Evolutionary conservation across 768 basidiomycete species (phyloP).

Genomic region (Multifurca ochricompacta): DNA sequence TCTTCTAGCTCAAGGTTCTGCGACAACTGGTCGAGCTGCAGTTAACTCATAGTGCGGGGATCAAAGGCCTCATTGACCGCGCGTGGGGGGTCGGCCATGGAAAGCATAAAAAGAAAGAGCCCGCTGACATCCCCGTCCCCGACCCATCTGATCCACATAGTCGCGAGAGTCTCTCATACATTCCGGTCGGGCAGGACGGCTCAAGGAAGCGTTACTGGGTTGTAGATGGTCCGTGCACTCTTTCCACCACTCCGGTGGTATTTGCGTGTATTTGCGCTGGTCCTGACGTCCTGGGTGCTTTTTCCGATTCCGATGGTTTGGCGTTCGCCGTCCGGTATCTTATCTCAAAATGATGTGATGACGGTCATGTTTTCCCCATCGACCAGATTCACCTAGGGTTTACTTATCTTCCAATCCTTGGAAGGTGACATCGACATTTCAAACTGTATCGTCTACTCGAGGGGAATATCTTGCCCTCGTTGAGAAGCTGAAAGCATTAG

Average conservation of each 20-base stretch:
- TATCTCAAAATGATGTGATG: constrained; percentile 23
- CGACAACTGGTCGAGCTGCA: constrained; percentile 83
- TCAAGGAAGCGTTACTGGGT: constrained; percentile 79
- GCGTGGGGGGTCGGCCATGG: constrained; percentile 82
- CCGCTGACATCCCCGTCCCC: constrained; percentile 41
- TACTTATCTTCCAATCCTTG: constrained; percentile 85
- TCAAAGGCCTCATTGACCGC: constrained; percentile 69
- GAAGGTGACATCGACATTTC: constrained; percentile 77
- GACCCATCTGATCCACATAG: constrained; percentile 56
- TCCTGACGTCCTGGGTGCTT: constrained; percentile 30
- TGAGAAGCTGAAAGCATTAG: constrained; percentile 47
- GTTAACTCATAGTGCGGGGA: constrained; percentile 55
- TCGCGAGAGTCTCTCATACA: constrained; percentile 53
- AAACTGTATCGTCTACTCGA: constrained; percentile 59
- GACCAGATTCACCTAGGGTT: constrained; percentile 72
- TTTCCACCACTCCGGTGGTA: constrained; percentile 30
- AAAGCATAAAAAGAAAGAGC: constrained; percentile 77
- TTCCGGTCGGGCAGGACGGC: constrained; percentile 71
- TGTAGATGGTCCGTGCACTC: constrained; percentile 75
- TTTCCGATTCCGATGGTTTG: constrained; percentile 38
- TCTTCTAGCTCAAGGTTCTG: constrained; percentile 64
- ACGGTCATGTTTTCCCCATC: constrained; percentile 15
- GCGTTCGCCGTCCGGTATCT: constrained; percentile 28
- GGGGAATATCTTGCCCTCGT: constrained; percentile 66
- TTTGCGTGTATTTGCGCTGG: constrained; percentile 66